Evolutionary conservation across 148 eudicot genomes (phyloP).

Genomic region (Cornus florida): DNA sequence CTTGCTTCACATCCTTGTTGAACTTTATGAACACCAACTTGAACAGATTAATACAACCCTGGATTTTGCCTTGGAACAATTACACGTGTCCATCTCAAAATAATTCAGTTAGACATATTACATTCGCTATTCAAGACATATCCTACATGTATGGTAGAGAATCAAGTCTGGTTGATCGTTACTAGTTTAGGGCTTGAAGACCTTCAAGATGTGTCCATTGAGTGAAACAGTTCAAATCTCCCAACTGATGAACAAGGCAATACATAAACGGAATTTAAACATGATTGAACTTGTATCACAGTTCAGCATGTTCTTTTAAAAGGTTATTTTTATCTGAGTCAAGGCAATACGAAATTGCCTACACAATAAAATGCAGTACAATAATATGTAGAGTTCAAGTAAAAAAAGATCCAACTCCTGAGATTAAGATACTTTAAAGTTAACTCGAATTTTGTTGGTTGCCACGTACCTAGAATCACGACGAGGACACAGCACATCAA

Average conservation of each 20-base stretch:
- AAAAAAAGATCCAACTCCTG: neutral
- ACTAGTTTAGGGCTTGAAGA: neutral
- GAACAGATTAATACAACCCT: neutral
- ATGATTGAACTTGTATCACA: neutral
- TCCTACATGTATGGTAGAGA: neutral
- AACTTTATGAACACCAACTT: neutral
- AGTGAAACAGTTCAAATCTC: neutral
- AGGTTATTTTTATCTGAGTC: neutral
- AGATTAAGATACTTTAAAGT: neutral
- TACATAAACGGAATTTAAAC: neutral
- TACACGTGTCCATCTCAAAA: no score
- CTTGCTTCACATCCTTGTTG: no score
- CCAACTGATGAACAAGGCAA: neutral
- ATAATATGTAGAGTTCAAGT: neutral
- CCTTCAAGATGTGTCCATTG: neutral
- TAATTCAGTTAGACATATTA: neutral
- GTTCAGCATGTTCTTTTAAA: no score
- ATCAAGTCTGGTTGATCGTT: neutral
- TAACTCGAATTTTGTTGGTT: neutral
- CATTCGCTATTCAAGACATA: neutral
- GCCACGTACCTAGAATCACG: conserved; percentile 67
- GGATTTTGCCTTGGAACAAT: neutral
- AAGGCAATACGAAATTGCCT: neutral
- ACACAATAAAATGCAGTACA: neutral
- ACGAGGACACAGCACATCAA: conserved; percentile 92